Percentiles rank a stretch among this genome's conserved stretches.
Conservation (phyloP, 2,329 filamentous ascomycete genomes). For the Claviceps digitariae region DNA sequence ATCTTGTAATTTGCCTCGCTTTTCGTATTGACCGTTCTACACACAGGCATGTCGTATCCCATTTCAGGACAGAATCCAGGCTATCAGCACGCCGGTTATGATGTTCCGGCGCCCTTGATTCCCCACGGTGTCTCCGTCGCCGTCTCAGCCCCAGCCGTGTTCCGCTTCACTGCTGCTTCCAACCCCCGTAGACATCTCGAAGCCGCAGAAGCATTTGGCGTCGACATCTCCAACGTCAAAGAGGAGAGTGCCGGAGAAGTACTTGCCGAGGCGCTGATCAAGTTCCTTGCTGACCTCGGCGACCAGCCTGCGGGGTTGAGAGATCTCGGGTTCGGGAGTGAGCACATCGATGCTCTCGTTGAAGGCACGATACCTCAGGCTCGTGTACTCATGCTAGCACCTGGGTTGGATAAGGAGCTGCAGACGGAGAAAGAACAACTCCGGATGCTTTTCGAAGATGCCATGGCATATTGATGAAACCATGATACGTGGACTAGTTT, state of each 20-base stretch:
- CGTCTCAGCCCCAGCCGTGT: constrained; percentile 85
- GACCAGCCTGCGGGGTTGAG: constrained; percentile 84
- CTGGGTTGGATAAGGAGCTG: constrained; percentile 58
- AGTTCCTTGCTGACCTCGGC: constrained; percentile 71
- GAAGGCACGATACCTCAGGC: constrained; percentile 91
- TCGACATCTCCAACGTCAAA: constrained; percentile 79
- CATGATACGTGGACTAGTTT: not conserved
- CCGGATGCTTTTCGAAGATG: constrained; percentile 51
- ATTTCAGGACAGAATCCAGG: constrained; percentile 88
- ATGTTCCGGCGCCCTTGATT: constrained; percentile 64
- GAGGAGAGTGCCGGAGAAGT: constrained; percentile 81
- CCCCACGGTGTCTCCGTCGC: constrained; percentile 93
- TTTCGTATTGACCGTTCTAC: not conserved
- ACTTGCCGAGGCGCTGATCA: constrained; percentile 64
- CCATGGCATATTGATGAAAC: constrained; percentile 25
- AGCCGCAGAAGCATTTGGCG: constrained; percentile 81
- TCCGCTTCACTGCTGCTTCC: constrained; percentile 79
- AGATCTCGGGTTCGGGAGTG: constrained; percentile 62
- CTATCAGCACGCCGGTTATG: constrained; percentile 82
- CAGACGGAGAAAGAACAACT: constrained; percentile 60
- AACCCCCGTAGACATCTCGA: constrained; percentile 86
- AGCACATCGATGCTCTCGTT: constrained; percentile 70
- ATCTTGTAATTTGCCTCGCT: not conserved
- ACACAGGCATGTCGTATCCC: constrained; percentile 83
- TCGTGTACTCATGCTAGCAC: constrained; percentile 82